phyloP scores from a whole-genome alignment of 169 alveolate genomes.

The Blepharisma undulans region DNA sequence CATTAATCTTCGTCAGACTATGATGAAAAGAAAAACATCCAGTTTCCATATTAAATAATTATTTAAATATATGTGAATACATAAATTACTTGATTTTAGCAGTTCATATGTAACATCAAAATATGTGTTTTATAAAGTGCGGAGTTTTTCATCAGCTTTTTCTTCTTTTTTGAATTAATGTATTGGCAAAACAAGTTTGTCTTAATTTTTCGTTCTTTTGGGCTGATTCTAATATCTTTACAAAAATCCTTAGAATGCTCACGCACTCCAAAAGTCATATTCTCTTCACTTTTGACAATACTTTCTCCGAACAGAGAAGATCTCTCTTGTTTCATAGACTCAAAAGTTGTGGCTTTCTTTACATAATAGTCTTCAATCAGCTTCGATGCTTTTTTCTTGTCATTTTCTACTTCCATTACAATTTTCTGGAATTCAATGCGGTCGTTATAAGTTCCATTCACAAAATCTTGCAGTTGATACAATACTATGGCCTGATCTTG shows the following conservation, averaged over 20 bases:
- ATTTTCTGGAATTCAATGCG: not conserved
- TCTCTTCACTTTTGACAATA: not conserved
- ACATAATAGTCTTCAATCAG: not conserved
- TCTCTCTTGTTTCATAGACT: not conserved
- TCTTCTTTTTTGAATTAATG: not conserved
- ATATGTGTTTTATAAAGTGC: not conserved
- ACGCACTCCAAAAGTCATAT: not conserved
- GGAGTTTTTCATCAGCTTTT: not conserved
- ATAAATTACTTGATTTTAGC: not conserved
- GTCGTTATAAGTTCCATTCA: not conserved
- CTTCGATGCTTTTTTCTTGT: not conserved
- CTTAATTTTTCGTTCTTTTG: not conserved
- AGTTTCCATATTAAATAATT: not conserved
- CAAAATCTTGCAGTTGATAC: not conserved
- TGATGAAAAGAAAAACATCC: not conserved
- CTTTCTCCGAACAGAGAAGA: not conserved
- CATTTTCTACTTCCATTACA: not conserved
- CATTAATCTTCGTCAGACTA: not conserved
- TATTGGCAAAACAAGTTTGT: not conserved
- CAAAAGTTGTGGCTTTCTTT: not conserved
- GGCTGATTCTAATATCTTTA: not conserved
- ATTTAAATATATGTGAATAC: not conserved
- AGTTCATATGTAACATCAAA: not conserved
- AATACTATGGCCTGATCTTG: not conserved
- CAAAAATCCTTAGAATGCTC: not conserved